A percentile compares a stretch with the other conserved stretches of the same genome.
Evolutionary conservation across 257 asterid species (phyloP).

Genomic region (Solanum chiquidenum): DNA sequence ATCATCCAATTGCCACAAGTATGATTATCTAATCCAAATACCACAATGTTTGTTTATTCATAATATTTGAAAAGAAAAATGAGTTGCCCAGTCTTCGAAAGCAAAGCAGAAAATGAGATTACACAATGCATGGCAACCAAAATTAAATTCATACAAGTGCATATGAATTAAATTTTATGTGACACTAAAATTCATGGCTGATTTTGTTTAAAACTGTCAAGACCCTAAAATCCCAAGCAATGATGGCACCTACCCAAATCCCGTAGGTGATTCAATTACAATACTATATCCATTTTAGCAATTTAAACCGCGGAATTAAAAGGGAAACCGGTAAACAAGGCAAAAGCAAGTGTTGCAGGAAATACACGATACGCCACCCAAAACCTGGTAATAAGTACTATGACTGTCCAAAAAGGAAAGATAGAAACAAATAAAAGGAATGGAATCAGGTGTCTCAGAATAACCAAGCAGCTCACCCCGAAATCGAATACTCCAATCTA

Average conservation of each 20-base stretch:
- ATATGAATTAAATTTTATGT: no score
- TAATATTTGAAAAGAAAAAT: neutral
- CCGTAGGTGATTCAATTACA: neutral
- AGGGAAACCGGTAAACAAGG: no score
- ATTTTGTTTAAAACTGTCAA: neutral
- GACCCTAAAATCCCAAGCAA: neutral
- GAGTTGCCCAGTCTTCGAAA: neutral
- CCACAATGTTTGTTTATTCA: neutral
- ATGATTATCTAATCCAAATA: neutral
- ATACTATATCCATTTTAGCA: no score
- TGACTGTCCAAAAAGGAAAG: neutral
- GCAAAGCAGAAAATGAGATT: neutral
- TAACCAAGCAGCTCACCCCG: neutral
- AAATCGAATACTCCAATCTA: neutral
- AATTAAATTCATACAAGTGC: neutral
- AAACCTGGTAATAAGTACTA: no score
- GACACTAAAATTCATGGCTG: neutral
- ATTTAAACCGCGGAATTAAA: no score
- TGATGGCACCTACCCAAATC: neutral
- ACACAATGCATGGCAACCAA: neutral
- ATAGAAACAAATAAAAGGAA: neutral
- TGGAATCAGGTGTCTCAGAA: neutral
- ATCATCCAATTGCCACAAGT: neutral
- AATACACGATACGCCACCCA: no score
- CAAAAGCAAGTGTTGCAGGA: no score